Base-by-base conservation (phyloP, 345 rosid species). In the Lepidium sativum region DNA sequence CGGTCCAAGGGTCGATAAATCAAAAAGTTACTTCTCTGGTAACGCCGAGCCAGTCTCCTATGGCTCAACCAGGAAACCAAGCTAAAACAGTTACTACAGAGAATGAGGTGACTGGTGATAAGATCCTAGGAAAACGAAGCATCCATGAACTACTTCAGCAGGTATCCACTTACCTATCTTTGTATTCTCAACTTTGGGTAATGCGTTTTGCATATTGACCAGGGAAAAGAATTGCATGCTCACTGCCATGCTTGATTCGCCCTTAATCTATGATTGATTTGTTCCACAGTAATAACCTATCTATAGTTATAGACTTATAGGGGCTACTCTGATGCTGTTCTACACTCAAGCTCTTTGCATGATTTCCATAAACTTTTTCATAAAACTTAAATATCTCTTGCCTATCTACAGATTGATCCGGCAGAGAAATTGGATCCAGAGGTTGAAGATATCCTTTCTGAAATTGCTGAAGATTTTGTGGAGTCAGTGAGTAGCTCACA, bases 401-500 rank as follows among this genome's bases (percentile, higher is more conserved):
- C 52, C 33, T 61, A 20, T 60, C 29, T 27, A 60, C 80, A 94
- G 99, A 83, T 94, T 78, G 99, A 82, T 65, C 96, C 99, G 25
- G 78, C 82, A 42, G 99, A 86, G 84, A 87, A 70, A 73, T 77
- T 94, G 83, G 97, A 90, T 67, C 86, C 91, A 40, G 97, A 90
- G 60, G 97, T 94, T 79, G 97, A 86, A 84, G 92, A 88, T 69
- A 80, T 88, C 74, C 97, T 94, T 77, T 81, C 79, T 43, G 97
- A 94, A 71, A 83, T 90, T 77, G 96, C 97, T 9, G 99, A 94
- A 71, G 99, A 90, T 54, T 90, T 94, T 80, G 85, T 94, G 27
- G 97, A 88, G 39, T 86, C 95, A 38, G 99, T 94, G 72, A 89
- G 97, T 78, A 31, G 67, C 65, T 41, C 62, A 39, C 62, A 41